Base-by-base conservation (phyloP, 2,329 filamentous ascomycete genomes). In the Mycosphaerella arachidis region DNA sequence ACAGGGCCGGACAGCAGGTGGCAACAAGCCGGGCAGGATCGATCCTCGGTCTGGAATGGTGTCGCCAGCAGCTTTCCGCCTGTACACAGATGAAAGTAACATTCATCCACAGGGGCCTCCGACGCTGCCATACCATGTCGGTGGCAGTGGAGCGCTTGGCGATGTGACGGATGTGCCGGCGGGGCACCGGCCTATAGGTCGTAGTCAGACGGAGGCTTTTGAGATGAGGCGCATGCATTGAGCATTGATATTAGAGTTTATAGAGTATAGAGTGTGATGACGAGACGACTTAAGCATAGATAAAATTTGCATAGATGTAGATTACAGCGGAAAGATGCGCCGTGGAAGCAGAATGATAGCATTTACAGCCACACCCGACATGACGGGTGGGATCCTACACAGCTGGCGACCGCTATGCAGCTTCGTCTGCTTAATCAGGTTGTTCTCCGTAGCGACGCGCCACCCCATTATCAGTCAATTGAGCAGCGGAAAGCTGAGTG, bases 1-100 rank as follows among this genome's bases (percentile, higher is more conserved):
- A 50, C 56, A 55, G 24, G 37, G 40, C 20, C 40, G 55, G 56
- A 35, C 43, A 33, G 40, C 43, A 33, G 40, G 59, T 30, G 27
- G 33, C 16, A 57, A 55, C 37, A 40, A 56, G 29, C 62, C 30
- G 37, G 57, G 62, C 8, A 61, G 66, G 2, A 62, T 74, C 6
- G 72, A 74, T 58, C 70, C 72, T 1, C 48, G 72, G n/a, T 67
- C 61, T 8, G 72, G 72, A 0, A 62, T 72, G 54, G 64, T 74
- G 5, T 71, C 68, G 30, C 63, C 70, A 2, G 65, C 65, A 3
- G 72, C 72, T 4, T 72, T 67, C 68, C 62, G 71, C 30, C 58
- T 67, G 13, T 64, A 60, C 13, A 71, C 70, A 6, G 64, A 71
- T 48, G 70, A 73, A 56, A 68, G 63, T 33, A 70, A 71, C 48